phyloP scores from a whole-genome alignment of 164 flowering plant genomes.

The Vitis amurensis region DNA sequence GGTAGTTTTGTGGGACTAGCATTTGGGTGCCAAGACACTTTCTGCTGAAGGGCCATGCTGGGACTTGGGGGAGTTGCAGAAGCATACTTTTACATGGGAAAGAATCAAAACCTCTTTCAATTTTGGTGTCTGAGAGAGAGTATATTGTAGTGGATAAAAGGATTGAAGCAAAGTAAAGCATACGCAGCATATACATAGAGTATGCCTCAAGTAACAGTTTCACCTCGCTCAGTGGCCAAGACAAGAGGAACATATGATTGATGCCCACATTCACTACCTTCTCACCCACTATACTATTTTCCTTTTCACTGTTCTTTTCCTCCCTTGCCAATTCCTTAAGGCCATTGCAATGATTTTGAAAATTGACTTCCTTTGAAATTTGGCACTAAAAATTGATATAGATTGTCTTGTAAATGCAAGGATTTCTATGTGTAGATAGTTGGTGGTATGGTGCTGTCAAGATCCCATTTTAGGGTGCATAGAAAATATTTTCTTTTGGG shows the following conservation, averaged over 20 bases:
- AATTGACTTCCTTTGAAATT: no score
- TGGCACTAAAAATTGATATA: no score
- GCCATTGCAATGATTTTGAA: no score
- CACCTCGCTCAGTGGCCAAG: background rate
- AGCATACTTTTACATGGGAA: background rate
- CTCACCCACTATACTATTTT: background rate
- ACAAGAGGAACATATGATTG: background rate
- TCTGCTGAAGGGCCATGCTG: no score
- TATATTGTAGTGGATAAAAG: background rate
- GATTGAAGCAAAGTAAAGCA: conserved; percentile 13
- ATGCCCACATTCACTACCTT: background rate
- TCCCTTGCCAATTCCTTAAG: no score
- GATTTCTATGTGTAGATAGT: no score
- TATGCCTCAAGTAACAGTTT: conserved; percentile 17
- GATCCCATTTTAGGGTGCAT: no score
- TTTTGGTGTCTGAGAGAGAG: conserved; percentile 7
- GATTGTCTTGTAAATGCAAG: no score
- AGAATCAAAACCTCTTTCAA: background rate
- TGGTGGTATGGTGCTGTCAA: no score
- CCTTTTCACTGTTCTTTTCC: background rate
- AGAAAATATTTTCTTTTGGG: no score
- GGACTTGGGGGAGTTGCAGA: background rate
- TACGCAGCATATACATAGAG: conserved; percentile 17
- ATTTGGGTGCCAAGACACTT: no score
- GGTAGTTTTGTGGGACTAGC: no score